Base-by-base conservation (phyloP, 1,139 yeast genomes). In the Pichia sp. region DNA sequence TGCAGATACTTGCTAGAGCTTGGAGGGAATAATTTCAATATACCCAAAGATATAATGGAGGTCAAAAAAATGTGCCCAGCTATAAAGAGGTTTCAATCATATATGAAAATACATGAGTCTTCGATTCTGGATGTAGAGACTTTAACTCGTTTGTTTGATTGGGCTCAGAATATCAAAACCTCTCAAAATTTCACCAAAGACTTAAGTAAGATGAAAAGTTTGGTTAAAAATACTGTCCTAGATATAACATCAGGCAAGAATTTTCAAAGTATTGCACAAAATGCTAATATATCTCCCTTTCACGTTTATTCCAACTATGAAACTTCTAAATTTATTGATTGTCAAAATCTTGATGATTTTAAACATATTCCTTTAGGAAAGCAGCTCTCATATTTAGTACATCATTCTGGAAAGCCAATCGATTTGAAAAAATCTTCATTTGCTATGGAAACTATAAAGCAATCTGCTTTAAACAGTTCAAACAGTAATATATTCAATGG, bases 31-130 rank as follows among this genome's bases (percentile, higher is more conserved):
- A 83, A 83, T 24, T 77, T 86, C 48, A 84, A 79, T 48, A 79
- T 82, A 3, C 89, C 95, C 0, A 88, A 86, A 55, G 97, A 89
- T 56, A 89, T 95, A 0, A 79, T 82, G 58, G 94, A 85, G 52
- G 79, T 79, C 43, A 82, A 79, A 42, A 72, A 71, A 44, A 78
- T 79, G 50, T 67, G 75, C 69, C 51, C 79, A 47, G 69, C 78
- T 39, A 61, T 79, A 38, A 80, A 83, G 3, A 76, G 73, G 48
- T 84, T 83, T 55, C 93, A 84, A 56, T 82, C 77, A 58, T 84
- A 81, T 20, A 44, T 47, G 28, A 54, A 54, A 38, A 17, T 54
- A 7, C 40, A 35, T 5, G 36, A 40, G n/a, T 36, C 45, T 4
- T 28, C 53, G 1, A 55, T 52, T 5, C 44, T 59, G 5, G 55